Percentiles rank a stretch among this genome's conserved stretches.
Evolutionary conservation across 2,329 filamentous ascomycete species (phyloP).

Genomic region (Stagonosporopsis chrysanthemi): DNA sequence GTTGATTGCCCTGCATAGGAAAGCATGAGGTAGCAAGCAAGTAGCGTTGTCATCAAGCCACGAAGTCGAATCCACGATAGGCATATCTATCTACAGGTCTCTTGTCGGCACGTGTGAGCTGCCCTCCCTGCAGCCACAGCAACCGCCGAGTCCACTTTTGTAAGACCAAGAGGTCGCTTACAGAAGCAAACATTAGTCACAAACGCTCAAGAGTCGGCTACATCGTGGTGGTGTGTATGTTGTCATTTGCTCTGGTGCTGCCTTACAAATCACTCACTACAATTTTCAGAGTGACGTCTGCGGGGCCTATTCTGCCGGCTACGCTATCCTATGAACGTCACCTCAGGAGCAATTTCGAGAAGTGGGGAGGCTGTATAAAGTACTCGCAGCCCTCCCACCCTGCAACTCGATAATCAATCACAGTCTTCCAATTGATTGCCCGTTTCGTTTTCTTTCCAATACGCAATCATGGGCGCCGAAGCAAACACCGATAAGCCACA

Average conservation of each 20-base stretch:
- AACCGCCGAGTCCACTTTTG: neutral
- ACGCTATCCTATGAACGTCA: conserved; percentile 29
- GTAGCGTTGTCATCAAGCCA: neutral
- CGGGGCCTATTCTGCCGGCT: conserved; percentile 11
- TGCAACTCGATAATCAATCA: conserved; percentile 12
- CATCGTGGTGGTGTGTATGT: neutral
- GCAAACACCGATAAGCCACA: conserved; percentile 36
- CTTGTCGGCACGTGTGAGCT: conserved; percentile 9
- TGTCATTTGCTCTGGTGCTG: neutral
- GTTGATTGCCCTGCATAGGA: neutral
- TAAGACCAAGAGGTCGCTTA: neutral
- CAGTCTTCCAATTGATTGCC: neutral
- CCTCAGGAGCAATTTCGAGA: conserved; percentile 21
- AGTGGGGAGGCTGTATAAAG: conserved; percentile 39
- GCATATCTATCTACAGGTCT: neutral
- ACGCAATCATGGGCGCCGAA: conserved; percentile 32
- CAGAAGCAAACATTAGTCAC: neutral
- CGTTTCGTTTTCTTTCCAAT: neutral
- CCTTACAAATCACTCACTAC: conserved; percentile 17
- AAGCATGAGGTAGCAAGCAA: conserved; percentile 5
- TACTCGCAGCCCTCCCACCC: conserved; percentile 3
- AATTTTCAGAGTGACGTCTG: conserved; percentile 9
- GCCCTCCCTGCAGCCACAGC: neutral
- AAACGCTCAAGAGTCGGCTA: neutral
- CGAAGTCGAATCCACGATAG: neutral